Conservation (phyloP, 208 protist genomes). For the Crithidia thermophila region DNA sequence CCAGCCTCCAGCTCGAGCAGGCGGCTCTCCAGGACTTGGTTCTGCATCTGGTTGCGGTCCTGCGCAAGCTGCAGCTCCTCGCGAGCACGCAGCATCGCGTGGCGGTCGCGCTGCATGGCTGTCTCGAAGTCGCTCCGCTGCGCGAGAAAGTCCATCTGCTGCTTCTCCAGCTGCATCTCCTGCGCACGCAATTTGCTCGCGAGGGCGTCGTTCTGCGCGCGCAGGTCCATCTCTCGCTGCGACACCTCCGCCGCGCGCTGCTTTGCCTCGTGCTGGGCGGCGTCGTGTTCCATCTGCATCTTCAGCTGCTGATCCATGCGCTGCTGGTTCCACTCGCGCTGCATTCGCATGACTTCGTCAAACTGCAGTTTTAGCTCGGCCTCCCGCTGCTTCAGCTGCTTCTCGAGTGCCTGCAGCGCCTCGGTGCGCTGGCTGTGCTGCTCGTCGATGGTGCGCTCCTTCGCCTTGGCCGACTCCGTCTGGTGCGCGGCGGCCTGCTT, state of each 20-base stretch:
- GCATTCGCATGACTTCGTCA: constrained; percentile 28
- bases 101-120: constrained; percentile 37
- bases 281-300: constrained; percentile 43
- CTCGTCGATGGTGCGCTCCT: constrained; percentile 39
- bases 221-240: constrained; percentile 26
- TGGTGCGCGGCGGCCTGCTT: constrained; percentile 29
- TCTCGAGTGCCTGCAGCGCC: constrained; percentile 46
- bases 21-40: constrained; percentile 33
- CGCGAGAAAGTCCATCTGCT: constrained; percentile 35
- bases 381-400: constrained; percentile 41
- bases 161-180: constrained; percentile 50
- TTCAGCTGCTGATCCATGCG: constrained; percentile 34
- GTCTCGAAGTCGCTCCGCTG: constrained; percentile 44
- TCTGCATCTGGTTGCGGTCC: constrained; percentile 31
- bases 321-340: constrained; percentile 33
- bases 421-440: constrained; percentile 33
- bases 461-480: constrained; percentile 28
- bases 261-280: constrained; percentile 35
- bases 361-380: constrained; percentile 34
- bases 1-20: constrained; percentile 35
- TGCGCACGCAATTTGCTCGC: constrained; percentile 33
- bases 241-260: constrained; percentile 10
- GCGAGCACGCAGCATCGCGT: constrained; percentile 38
- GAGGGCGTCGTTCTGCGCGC: constrained; percentile 26
- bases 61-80: constrained; percentile 46